Conservation (phyloP, 2,329 filamentous ascomycete genomes). For the Neophaeococcomyces mojaviensis region DNA sequence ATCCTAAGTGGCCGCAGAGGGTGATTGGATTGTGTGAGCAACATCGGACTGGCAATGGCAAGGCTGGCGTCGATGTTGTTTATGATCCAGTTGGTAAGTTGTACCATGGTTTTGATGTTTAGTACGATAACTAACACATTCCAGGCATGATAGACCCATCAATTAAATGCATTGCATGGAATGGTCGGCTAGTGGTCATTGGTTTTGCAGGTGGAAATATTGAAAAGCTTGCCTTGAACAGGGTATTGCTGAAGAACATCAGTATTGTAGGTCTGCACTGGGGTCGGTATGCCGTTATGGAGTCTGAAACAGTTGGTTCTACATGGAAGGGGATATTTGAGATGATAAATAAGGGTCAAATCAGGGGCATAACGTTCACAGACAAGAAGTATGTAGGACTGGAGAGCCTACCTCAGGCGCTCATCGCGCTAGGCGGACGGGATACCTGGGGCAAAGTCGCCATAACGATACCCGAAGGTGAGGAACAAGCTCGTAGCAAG, state of each 20-base stretch:
- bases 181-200: constrained; percentile 77
- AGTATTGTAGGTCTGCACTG: constrained; percentile 83
- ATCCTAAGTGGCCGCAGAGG: constrained; percentile 58
- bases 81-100: constrained; percentile 76
- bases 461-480: constrained; percentile 69
- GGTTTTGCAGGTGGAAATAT: constrained; percentile 82
- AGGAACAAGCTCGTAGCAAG: constrained; percentile 42
- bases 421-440: constrained; percentile 68
- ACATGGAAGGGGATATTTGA: constrained; percentile 81
- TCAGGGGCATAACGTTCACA: constrained; percentile 72
- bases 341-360: constrained; percentile 69
- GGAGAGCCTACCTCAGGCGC: constrained; percentile 66
- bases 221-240: constrained; percentile 87
- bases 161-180: constrained; percentile 90
- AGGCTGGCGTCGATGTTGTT: constrained; percentile 75
- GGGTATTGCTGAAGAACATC: constrained; percentile 89
- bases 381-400: constrained; percentile 77
- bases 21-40: constrained; percentile 60
- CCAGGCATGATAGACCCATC: constrained; percentile 64
- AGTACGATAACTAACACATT: not conserved
- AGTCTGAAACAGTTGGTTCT: constrained; percentile 59
- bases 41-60: constrained; percentile 56
- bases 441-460: constrained; percentile 97
- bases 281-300: constrained; percentile 69
- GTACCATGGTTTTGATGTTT: not conserved